Percentiles rank a stretch among this genome's conserved stretches.
phyloP scores from a whole-genome alignment of 805 yeast species.

The Debaryomyces maramus region DNA sequence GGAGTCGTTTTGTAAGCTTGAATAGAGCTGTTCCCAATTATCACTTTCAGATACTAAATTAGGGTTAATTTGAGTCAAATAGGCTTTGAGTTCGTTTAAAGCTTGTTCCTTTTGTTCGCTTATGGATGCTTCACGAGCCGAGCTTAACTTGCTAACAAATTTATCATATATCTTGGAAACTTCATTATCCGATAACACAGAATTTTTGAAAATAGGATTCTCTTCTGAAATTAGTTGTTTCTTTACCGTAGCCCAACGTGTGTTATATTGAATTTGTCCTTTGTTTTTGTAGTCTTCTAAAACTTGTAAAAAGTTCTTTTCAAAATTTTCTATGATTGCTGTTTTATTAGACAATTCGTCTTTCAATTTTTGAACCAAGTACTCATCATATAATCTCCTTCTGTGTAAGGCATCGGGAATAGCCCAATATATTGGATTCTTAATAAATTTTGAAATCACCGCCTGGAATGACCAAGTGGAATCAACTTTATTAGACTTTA shows the following conservation, averaged over 20 bases:
- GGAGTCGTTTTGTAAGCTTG: constrained; percentile 41
- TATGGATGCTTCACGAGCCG: constrained; percentile 23
- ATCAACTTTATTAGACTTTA: constrained; percentile 59
- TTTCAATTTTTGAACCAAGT: constrained; percentile 41
- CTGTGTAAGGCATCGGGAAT: constrained; percentile 61
- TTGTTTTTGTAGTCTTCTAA: constrained; percentile 33
- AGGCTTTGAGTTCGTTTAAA: constrained; percentile 49
- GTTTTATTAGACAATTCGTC: constrained; percentile 55
- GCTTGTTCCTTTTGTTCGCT: constrained; percentile 46
- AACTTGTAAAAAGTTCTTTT: constrained; percentile 50
- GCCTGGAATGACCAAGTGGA: constrained; percentile 72
- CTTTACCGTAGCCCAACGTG: constrained; percentile 65
- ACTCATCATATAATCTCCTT: constrained; percentile 64
- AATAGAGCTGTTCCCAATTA: constrained; percentile 41
- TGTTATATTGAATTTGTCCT: constrained; percentile 49
- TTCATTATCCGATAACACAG: constrained; percentile 57
- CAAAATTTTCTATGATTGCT: constrained; percentile 54
- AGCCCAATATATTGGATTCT: constrained; percentile 67
- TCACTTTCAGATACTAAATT: constrained; percentile 23
- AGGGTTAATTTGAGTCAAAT: constrained; percentile 42
- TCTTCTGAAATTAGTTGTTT: constrained; percentile 52
- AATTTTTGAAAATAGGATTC: constrained; percentile 63
- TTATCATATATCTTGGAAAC: constrained; percentile 55
- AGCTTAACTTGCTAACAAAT: constrained; percentile 43
- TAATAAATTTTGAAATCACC: constrained; percentile 58